Percentiles rank a stretch among this genome's conserved stretches.
Conservation (phyloP, 2,329 filamentous ascomycete genomes). For the Didymella glomerata region DNA sequence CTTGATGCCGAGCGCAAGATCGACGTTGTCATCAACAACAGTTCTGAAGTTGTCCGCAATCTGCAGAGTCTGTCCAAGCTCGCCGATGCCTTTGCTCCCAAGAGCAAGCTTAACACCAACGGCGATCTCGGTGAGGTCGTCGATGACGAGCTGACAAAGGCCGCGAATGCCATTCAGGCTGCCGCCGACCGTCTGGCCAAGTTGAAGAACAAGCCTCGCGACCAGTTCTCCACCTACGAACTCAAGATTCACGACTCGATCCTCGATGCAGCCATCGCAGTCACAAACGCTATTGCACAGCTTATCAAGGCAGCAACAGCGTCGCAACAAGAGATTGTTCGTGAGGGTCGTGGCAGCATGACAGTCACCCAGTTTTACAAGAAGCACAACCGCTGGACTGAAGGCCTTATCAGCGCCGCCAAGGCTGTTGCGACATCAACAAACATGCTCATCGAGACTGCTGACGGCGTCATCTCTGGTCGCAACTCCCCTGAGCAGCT, state of each 20-base stretch:
- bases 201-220: conserved; percentile 94
- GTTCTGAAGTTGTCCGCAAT: conserved; percentile 94
- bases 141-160: conserved; percentile 89
- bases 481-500: conserved; percentile 96
- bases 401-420: conserved; percentile 94
- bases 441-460: conserved; percentile 96
- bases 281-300: conserved; percentile 91
- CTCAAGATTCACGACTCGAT: conserved; percentile 96
- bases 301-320: conserved; percentile 93
- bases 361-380: conserved; percentile 97
- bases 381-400: conserved; percentile 99
- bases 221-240: conserved; percentile 95
- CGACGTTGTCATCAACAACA: conserved; percentile 96
- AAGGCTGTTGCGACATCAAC: conserved; percentile 95
- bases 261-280: conserved; percentile 87
- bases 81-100: conserved; percentile 89
- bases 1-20: conserved; percentile 92
- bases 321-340: conserved; percentile 95
- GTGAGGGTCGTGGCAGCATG: conserved; percentile 85
- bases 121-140: conserved; percentile 94
- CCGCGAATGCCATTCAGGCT: conserved; percentile 92
- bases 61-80: conserved; percentile 93
- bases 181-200: conserved; percentile 89
- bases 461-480: conserved; percentile 90
- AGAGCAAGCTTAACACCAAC: conserved; percentile 80